Evolutionary conservation across 139 green algal genomes (phyloP).

Genomic region (Eudorina sp.): DNA sequence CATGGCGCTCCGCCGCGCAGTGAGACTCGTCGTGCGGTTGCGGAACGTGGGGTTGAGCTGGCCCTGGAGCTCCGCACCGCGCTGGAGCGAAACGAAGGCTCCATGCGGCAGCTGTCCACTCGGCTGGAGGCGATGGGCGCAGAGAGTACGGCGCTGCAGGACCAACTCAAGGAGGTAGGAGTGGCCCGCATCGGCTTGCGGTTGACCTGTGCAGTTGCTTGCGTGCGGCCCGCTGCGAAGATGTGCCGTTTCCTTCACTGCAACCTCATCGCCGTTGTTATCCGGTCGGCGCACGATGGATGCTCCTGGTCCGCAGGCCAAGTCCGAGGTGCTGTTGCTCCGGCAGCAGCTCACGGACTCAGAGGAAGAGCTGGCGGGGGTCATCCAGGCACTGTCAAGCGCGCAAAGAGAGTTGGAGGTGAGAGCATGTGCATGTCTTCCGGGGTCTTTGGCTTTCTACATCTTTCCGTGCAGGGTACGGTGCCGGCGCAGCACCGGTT

Average conservation of each 20-base stretch:
- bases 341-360: not conserved
- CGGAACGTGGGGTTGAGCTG: not conserved
- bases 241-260: too few species aligned
- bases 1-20: not conserved
- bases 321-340: slow-evolving; percentile 18
- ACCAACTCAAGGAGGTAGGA: slow-evolving; percentile 1
- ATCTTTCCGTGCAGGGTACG: too few species aligned
- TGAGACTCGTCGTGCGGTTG: not conserved
- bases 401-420: not conserved
- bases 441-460: too few species aligned
- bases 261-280: too few species aligned
- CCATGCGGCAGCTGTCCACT: not conserved
- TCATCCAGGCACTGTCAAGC: not conserved
- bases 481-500: too few species aligned
- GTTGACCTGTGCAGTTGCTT: too few species aligned
- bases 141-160: not conserved
- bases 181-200: too few species aligned
- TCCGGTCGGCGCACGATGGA: too few species aligned
- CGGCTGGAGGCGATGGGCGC: slow-evolving; percentile 8
- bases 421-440: too few species aligned
- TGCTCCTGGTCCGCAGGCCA: not conserved
- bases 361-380: slow-evolving; percentile 15
- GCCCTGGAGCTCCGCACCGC: not conserved
- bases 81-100: not conserved
- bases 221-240: too few species aligned